Evolutionary conservation across 345 rosid species (phyloP).

Genomic region (Theobroma cacao): DNA sequence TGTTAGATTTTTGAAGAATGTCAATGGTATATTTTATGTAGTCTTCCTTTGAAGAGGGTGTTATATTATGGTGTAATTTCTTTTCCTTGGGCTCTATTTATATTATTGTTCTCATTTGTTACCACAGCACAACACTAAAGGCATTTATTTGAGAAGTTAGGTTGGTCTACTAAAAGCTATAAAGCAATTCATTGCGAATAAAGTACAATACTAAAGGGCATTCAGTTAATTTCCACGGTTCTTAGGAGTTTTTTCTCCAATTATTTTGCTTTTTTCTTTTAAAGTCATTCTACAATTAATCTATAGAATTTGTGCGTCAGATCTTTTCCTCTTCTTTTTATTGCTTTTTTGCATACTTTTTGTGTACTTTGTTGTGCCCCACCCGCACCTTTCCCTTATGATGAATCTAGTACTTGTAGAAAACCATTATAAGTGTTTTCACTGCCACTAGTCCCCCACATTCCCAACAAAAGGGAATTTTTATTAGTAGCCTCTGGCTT

Average conservation of each 20-base stretch:
- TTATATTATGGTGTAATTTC: not conserved
- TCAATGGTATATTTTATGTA: not conserved
- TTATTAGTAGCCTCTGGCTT: not conserved
- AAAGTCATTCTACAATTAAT: not conserved
- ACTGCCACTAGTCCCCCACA: not conserved
- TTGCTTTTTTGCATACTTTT: not conserved
- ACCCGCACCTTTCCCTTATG: not conserved
- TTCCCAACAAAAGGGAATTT: not conserved
- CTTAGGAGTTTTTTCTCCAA: not conserved
- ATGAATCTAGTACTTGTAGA: not conserved
- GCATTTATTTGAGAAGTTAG: too few species aligned
- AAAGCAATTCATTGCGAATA: not conserved
- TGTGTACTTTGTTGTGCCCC: too few species aligned
- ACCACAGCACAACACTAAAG: too few species aligned
- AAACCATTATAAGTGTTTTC: not conserved
- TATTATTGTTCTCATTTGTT: not conserved
- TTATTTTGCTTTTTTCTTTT: not conserved
- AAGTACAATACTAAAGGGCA: not conserved
- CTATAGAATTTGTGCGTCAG: not conserved
- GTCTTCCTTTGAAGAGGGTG: not conserved
- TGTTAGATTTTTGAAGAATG: not conserved
- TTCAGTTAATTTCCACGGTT: not conserved
- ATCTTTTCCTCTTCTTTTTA: not conserved
- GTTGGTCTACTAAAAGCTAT: too few species aligned
- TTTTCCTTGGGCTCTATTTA: not conserved